These are phyloP conservation scores for Spizellomyces sp. DNA, from an alignment of 192 early-diverging fungal species.

Conservation along the genomic window DNA sequence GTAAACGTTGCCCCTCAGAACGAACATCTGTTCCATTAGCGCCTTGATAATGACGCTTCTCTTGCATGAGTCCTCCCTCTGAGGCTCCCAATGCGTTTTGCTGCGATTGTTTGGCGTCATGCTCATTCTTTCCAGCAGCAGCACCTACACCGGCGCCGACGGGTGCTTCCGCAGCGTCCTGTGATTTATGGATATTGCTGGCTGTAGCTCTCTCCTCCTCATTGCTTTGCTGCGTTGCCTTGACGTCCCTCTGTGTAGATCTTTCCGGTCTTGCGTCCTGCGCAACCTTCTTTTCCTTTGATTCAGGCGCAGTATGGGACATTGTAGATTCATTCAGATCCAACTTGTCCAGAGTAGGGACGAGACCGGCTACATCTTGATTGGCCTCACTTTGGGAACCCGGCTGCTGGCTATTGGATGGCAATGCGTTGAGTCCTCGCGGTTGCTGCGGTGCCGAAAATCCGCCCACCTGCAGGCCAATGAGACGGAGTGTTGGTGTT, in stretches of 20 bases:
- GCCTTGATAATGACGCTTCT: too few relatives aligned
- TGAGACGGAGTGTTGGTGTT: background rate
- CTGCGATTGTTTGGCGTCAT: too few relatives aligned
- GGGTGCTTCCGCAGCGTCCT: too few relatives aligned
- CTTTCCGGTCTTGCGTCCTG: background rate
- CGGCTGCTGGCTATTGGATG: background rate
- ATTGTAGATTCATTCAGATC: constrained; percentile 9
- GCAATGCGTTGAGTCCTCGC: background rate
- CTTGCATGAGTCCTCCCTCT: too few relatives aligned
- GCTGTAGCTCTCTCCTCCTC: background rate
- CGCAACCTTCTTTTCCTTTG: too few relatives aligned
- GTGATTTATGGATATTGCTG: too few relatives aligned
- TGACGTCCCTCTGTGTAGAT: background rate
- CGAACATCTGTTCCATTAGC: background rate
- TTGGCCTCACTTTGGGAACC: background rate
- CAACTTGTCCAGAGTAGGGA: constrained; percentile 9
- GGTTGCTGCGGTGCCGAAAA: background rate
- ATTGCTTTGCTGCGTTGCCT: background rate
- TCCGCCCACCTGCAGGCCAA: constrained; percentile 3
- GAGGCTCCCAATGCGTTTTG: too few relatives aligned
- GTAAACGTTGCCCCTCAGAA: constrained; percentile 42
- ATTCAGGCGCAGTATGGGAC: too few relatives aligned
- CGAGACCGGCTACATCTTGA: constrained; percentile 1
- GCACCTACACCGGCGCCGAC: too few relatives aligned
- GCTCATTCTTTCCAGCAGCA: too few relatives aligned